Percentiles rank a stretch among this genome's conserved stretches.
Evolutionary conservation across 1,284 basidiomycete species (phyloP).

Genomic region (Leccinum pachyderme): DNA sequence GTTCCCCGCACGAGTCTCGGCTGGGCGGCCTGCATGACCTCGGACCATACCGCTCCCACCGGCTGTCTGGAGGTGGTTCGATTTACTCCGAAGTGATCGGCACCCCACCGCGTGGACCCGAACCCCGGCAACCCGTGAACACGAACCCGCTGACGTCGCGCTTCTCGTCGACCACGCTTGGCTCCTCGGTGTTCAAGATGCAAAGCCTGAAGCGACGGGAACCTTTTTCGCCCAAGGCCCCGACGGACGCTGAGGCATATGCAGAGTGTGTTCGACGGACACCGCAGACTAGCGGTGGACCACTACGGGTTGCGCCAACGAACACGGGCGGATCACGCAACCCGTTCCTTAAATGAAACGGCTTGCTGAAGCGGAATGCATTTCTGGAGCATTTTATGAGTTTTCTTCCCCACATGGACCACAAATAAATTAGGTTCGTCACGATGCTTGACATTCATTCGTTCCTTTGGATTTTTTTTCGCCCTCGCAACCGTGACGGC

Average conservation of each 20-base stretch:
- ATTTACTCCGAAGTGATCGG: conserved; percentile 71
- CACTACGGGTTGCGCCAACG: conserved; percentile 34
- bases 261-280: conserved; percentile 45
- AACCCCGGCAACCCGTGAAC: conserved; percentile 66
- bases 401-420: conserved; percentile 22
- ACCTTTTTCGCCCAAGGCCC: conserved; percentile 27
- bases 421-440: conserved; percentile 18
- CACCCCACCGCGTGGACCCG: conserved; percentile 52
- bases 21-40: conserved; percentile 26
- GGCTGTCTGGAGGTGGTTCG: conserved; percentile 47
- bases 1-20: conserved; percentile 32
- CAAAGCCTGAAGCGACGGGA: conserved; percentile 28
- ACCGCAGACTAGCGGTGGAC: conserved; percentile 12
- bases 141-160: conserved; percentile 43
- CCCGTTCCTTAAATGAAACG: conserved; percentile 45
- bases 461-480: conserved; percentile 1
- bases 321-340: conserved; percentile 46
- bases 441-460: not conserved
- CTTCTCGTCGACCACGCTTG: conserved; percentile 45
- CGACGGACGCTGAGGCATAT: conserved; percentile 61
- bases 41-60: conserved; percentile 35
- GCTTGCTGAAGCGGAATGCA: conserved; percentile 4
- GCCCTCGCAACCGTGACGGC: conserved; percentile 17
- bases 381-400: conserved; percentile 10
- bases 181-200: conserved; percentile 30